phyloP scores from a whole-genome alignment of 768 basidiomycete species.

The Lentinula aciculospora region DNA sequence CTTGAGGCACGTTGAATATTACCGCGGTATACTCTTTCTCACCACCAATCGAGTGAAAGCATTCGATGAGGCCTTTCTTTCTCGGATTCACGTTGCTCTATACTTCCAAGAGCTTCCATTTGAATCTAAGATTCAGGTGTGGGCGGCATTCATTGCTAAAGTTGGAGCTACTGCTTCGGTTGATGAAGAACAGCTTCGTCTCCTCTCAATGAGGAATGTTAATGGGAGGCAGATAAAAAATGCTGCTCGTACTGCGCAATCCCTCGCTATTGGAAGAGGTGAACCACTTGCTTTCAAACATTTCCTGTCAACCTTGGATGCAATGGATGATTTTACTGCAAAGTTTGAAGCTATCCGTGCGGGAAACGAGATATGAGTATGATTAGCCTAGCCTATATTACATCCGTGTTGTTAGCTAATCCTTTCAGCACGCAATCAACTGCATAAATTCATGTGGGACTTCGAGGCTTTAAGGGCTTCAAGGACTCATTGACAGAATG shows the following conservation, averaged over 20 bases:
- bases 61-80: constrained; percentile 66
- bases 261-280: constrained; percentile 44
- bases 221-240: constrained; percentile 72
- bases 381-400: too few species aligned
- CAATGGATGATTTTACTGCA: constrained; percentile 54
- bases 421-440: too few species aligned
- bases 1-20: constrained; percentile 53
- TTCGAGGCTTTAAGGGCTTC: too few species aligned
- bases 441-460: too few species aligned
- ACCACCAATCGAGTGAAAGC: constrained; percentile 53
- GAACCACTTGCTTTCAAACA: constrained; percentile 44
- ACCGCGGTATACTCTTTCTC: constrained; percentile 51
- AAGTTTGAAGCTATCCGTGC: constrained; percentile 28
- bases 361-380: not conserved
- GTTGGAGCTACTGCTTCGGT: constrained; percentile 31
- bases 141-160: constrained; percentile 55
- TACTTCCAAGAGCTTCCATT: constrained; percentile 55
- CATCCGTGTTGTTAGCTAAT: too few species aligned
- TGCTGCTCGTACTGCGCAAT: constrained; percentile 58
- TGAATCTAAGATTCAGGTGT: constrained; percentile 52
- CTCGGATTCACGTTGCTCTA: constrained; percentile 60
- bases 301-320: constrained; percentile 52
- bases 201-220: constrained; percentile 44
- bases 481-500: too few species aligned
- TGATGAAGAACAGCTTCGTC: constrained; percentile 33